These are phyloP conservation scores for Acanthamoeba healyi DNA, from an alignment of 208 protist genomes.

Conservation along the genomic window DNA sequence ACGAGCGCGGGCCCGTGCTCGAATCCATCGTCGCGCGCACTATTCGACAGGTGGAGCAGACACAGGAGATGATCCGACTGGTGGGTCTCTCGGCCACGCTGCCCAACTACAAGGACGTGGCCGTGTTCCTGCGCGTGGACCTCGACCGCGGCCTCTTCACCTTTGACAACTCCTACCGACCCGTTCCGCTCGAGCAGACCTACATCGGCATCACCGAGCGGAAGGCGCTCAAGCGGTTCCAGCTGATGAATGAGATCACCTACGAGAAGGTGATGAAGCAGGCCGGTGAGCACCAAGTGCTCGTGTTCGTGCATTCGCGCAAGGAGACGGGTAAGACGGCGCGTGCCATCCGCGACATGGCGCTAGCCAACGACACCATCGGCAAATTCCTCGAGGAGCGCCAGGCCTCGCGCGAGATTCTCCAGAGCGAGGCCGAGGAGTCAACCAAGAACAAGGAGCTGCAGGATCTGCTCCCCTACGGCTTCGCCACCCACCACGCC, in stretches of 20 bases:
- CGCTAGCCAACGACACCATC: slow-evolving; percentile 81
- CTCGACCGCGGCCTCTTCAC: slow-evolving; percentile 95
- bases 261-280: slow-evolving; percentile 90
- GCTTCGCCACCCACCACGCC: slow-evolving; percentile 97
- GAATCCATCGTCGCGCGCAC: slow-evolving; percentile 98
- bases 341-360: slow-evolving; percentile 94
- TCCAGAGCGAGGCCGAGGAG: slow-evolving; percentile 63
- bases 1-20: slow-evolving; percentile 98
- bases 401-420: slow-evolving; percentile 16
- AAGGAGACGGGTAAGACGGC: slow-evolving; percentile 96
- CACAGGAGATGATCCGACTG: slow-evolving; percentile 93
- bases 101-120: slow-evolving; percentile 99
- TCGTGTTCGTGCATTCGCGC: slow-evolving; percentile 99
- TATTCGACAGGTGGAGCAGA: slow-evolving; percentile 94
- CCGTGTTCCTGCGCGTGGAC: slow-evolving; percentile 96
- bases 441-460: slow-evolving; percentile 93
- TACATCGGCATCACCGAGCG: slow-evolving; percentile 95
- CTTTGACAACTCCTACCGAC: slow-evolving; percentile 97
- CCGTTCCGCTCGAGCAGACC: slow-evolving; percentile 96
- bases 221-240: slow-evolving; percentile 79
- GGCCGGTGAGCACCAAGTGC: slow-evolving; percentile 96
- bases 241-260: slow-evolving; percentile 88
- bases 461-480: slow-evolving; percentile 91
- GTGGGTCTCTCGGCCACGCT: slow-evolving; percentile 98
- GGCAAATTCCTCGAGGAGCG: slow-evolving; percentile 73